Evolutionary conservation across 495 filamentous ascomycete genomes (phyloP).

Genomic region (Aspergillus indologenus): DNA sequence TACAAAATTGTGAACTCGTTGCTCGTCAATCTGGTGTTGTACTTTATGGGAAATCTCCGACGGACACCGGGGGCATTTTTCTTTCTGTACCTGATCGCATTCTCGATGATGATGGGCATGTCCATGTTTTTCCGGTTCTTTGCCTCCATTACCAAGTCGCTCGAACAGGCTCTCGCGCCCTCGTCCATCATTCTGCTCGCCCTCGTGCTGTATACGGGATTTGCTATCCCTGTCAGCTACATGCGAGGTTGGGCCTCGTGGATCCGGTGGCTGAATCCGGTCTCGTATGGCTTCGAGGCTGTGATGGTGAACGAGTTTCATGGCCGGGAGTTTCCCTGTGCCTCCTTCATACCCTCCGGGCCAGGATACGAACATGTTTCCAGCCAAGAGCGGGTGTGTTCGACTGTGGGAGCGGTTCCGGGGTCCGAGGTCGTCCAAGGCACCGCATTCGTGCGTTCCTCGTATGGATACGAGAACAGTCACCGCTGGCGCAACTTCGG

Average conservation of each 20-base stretch:
- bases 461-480: slow-evolving; percentile 50
- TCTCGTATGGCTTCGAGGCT: slow-evolving; percentile 44
- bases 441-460: slow-evolving; percentile 45
- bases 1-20: slow-evolving; percentile 42
- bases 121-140: slow-evolving; percentile 44
- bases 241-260: slow-evolving; percentile 50
- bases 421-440: slow-evolving; percentile 43
- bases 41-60: slow-evolving; percentile 53
- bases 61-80: slow-evolving; percentile 49
- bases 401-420: slow-evolving; percentile 18
- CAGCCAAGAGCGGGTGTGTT: slow-evolving; percentile 10
- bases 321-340: slow-evolving; percentile 45
- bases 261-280: slow-evolving; percentile 44
- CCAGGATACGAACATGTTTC: slow-evolving; percentile 46
- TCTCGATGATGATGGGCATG: slow-evolving; percentile 54
- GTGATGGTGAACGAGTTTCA: slow-evolving; percentile 58
- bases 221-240: slow-evolving; percentile 37
- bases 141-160: slow-evolving; percentile 40
- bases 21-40: slow-evolving; percentile 50
- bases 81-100: slow-evolving; percentile 52
- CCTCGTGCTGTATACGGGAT: slow-evolving; percentile 45
- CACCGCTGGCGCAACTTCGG: slow-evolving; percentile 67
- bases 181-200: slow-evolving; percentile 39
- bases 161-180: slow-evolving; percentile 44
- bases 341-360: slow-evolving; percentile 45